These are phyloP conservation scores for Cytospora piceae DNA, from an alignment of 2,329 filamentous ascomycete genomes.

Conservation along the genomic window DNA sequence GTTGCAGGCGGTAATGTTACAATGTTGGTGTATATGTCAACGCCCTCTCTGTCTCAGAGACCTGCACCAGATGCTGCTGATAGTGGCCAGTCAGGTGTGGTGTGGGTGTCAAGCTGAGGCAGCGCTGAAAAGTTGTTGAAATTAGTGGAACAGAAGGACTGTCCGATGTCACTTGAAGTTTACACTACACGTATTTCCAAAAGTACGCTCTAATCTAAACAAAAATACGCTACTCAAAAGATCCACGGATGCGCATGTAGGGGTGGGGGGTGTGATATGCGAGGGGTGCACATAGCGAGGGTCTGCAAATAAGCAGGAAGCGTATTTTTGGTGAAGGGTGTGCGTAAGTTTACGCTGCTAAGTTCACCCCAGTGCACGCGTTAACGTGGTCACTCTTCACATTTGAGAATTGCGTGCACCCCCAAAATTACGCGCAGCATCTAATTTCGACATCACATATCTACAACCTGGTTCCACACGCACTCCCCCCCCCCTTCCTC, in stretches of 20 bases:
- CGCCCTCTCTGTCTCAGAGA: constrained; percentile 12
- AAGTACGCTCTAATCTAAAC: not conserved
- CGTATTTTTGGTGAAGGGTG: not conserved
- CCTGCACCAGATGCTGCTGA: not conserved
- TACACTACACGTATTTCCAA: not conserved
- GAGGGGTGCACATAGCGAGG: not conserved
- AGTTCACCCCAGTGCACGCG: not conserved
- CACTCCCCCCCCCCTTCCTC: no score
- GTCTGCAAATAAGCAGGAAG: no score
- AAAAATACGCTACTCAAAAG: not conserved
- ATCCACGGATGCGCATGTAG: not conserved
- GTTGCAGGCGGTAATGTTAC: constrained; percentile 22
- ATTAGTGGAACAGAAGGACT: no score
- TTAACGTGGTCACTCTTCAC: not conserved
- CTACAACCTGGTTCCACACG: not conserved
- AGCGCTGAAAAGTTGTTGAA: not conserved
- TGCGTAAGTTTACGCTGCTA: not conserved
- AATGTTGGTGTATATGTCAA: constrained; percentile 9
- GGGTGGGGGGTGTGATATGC: not conserved
- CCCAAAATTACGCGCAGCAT: not conserved
- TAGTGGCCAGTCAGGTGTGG: not conserved
- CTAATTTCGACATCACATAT: not conserved
- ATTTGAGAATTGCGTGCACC: not conserved
- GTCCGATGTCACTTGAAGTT: no score
- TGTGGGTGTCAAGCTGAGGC: not conserved